Base-by-base conservation (phyloP, 345 rosid genomes). In the Pistacia vera region DNA sequence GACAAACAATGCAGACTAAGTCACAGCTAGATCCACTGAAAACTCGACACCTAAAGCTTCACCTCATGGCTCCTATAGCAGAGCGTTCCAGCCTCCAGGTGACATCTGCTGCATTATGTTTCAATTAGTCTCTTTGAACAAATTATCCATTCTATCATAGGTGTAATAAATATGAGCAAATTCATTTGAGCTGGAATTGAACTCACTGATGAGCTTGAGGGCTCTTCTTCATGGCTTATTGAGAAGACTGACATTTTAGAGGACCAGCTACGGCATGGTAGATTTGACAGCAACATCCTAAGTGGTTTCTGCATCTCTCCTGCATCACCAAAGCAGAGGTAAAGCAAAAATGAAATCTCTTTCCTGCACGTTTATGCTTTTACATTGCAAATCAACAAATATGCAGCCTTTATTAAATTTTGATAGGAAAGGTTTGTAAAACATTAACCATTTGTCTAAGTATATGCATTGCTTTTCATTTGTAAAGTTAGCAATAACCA, bases 201-300 rank as follows among this genome's bases (percentile, higher is more conserved):
- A 54, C 49, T 58, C 25, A 4, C 36, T 38, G 54, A 79, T 18
- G 70, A 63, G 79, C 38, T 74, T 44, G 9, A 33, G 63, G 9
- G 70, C 55, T 8, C 80, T 79, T 72, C 73, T 75, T 70, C 74
- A 28, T 9, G 78, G 41, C 30, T 36, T 33, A 36, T 44, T 30
- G 2, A 59, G 68, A 77, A 48, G 81, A 71, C 67, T 66, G 14
- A 66, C 59, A 38, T 51, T 52, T 28, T 54, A 73, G 67, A 67
- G 22, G 13, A 66, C 69, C 30, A 38, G 35, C 69, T 30, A 62
- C 66, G 33, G 33, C 33, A 30, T 30, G 33, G 33, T 30, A 30
- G 33, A 30, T 30, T 30, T 30, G 33, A 30, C 33, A 28, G 79
- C 79, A 25, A 46, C 25, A 55, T 28, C 56, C 44, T 30, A n/a